These are phyloP conservation scores for Nothophytophthora sp. DNA, from an alignment of 352 stramenopile species.

Conservation along the genomic window DNA sequence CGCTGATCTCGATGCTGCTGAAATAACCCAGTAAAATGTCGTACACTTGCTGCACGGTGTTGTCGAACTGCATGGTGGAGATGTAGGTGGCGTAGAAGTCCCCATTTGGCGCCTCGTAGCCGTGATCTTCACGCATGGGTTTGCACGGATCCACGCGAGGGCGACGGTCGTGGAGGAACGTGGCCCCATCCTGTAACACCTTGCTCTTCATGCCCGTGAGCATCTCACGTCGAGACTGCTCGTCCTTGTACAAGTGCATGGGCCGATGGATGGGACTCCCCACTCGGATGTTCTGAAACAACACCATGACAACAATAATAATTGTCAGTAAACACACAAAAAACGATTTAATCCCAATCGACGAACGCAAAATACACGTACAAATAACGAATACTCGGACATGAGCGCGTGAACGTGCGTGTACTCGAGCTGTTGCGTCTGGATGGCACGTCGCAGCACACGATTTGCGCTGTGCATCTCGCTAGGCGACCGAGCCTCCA, in stretches of 20 bases:
- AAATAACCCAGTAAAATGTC: slow-evolving; percentile 27
- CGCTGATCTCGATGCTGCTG: slow-evolving; percentile 37
- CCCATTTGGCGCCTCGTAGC: slow-evolving; percentile 19
- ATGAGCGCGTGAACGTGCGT: slow-evolving; percentile 28
- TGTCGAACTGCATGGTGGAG: slow-evolving; percentile 25
- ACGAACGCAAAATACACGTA: slow-evolving; percentile 5
- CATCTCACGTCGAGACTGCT: background rate
- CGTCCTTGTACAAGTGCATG: slow-evolving; percentile 15
- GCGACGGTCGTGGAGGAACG: slow-evolving; percentile 21
- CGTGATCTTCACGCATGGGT: slow-evolving; percentile 28
- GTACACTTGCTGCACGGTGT: slow-evolving; percentile 32
- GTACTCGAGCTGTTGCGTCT: slow-evolving; percentile 24
- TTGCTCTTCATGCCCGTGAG: slow-evolving; percentile 17
- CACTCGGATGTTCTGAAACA: slow-evolving; percentile 24
- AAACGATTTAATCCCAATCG: background rate
- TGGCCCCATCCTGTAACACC: slow-evolving; percentile 15
- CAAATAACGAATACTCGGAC: slow-evolving; percentile 28
- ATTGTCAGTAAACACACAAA: background rate
- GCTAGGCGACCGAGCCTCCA: slow-evolving; percentile 1
- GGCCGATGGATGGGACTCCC: slow-evolving; percentile 30
- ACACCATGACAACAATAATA: background rate
- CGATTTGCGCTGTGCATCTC: slow-evolving; percentile 14
- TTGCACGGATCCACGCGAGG: slow-evolving; percentile 22
- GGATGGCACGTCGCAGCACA: slow-evolving; percentile 22
- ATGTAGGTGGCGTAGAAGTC: slow-evolving; percentile 27